Evolutionary conservation across 2,329 filamentous ascomycete genomes (phyloP).

Genomic region (Colletotrichum paranaense): DNA sequence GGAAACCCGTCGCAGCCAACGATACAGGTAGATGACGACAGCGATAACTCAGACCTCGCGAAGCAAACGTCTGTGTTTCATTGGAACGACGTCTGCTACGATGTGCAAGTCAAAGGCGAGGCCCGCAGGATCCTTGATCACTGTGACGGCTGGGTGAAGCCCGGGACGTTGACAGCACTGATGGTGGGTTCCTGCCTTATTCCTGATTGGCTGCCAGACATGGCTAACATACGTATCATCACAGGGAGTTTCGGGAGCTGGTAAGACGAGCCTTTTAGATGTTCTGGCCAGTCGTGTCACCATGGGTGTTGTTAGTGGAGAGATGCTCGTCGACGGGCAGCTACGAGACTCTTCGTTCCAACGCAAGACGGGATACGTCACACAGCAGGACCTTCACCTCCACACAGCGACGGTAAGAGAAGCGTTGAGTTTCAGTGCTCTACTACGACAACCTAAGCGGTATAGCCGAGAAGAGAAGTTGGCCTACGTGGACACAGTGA

Average conservation of each 20-base stretch:
- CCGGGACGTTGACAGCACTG: conserved; percentile 73
- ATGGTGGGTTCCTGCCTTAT: conserved; percentile 72
- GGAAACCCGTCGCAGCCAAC: not conserved
- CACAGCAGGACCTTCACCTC: conserved; percentile 66
- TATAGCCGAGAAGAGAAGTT: conserved; percentile 51
- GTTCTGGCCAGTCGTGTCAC: conserved; percentile 74
- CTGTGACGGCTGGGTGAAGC: conserved; percentile 77
- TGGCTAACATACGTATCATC: not conserved
- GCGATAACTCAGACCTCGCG: conserved; percentile 35
- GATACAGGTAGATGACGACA: not conserved
- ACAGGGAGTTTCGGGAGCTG: conserved; percentile 33
- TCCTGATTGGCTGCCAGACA: conserved; percentile 55
- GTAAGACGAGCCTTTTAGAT: conserved; percentile 65
- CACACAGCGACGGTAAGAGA: conserved; percentile 63
- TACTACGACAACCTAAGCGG: conserved; percentile 73
- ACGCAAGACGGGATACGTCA: conserved; percentile 75
- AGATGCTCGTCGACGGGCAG: conserved; percentile 74
- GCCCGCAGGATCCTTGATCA: conserved; percentile 71
- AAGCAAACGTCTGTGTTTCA: conserved; percentile 73
- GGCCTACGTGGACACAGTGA: conserved; percentile 43
- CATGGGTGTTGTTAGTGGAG: conserved; percentile 74
- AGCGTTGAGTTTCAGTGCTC: conserved; percentile 73
- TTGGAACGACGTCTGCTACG: conserved; percentile 76
- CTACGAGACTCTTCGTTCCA: conserved; percentile 73
- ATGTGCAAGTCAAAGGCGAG: conserved; percentile 74